Conservation (phyloP, 2,329 filamentous ascomycete species). For the Teratosphaeria destructans region DNA sequence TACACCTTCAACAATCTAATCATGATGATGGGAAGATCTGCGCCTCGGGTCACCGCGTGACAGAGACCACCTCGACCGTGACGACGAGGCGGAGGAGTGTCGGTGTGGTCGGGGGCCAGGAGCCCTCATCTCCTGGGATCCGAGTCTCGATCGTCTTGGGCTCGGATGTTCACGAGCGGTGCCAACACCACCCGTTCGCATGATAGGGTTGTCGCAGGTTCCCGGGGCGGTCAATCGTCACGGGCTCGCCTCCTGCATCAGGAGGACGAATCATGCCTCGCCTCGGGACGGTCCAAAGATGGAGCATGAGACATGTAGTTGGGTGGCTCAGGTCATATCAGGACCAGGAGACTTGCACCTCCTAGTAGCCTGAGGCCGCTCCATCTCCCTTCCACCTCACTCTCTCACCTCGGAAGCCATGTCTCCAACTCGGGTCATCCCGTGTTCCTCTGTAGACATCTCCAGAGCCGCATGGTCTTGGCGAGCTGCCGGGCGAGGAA, state of each 20-base stretch:
- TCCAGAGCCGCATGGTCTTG: not conserved
- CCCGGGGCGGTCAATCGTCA: too few species aligned
- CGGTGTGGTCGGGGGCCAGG: not conserved
- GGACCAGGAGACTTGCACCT: too few species aligned
- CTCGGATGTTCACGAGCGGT: not conserved
- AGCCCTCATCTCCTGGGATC: not conserved
- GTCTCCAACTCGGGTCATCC: not conserved
- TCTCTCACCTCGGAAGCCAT: not conserved
- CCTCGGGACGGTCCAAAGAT: too few species aligned
- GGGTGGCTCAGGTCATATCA: too few species aligned
- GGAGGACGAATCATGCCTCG: too few species aligned
- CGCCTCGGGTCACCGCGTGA: not conserved
- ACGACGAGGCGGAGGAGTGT: not conserved
- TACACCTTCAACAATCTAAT: not conserved
- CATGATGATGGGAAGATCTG: too few species aligned
- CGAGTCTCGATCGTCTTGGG: not conserved
- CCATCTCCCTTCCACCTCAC: not conserved
- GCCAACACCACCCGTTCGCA: not conserved
- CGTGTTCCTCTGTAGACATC: not conserved
- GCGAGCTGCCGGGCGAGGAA: not conserved
- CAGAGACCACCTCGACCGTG: not conserved
- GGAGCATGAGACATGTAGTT: too few species aligned
- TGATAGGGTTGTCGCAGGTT: not conserved
- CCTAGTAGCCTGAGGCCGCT: too few species aligned
- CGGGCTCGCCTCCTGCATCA: too few species aligned